Conservation (phyloP, 2,329 filamentous ascomycete genomes). For the Huntiella abstrusa region DNA sequence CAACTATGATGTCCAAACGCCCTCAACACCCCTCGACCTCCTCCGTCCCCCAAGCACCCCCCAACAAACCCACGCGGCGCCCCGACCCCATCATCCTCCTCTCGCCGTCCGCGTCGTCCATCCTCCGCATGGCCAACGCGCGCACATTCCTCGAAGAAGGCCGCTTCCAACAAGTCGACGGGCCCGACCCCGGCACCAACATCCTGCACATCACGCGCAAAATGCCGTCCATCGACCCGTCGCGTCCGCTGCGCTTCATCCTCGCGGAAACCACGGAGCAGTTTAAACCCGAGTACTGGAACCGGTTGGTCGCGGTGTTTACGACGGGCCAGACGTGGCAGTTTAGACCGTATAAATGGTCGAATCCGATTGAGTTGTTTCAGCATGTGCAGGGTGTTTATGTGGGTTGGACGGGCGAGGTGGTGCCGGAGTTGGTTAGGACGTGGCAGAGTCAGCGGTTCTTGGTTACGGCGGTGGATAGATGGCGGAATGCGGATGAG, state of each 20-base stretch:
- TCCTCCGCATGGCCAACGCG: constrained; percentile 89
- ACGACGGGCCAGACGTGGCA: constrained; percentile 97
- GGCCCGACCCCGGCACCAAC: constrained; percentile 47
- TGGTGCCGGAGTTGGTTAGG: constrained; percentile 56
- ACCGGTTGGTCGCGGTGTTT: constrained; percentile 84
- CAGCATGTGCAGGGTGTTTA: constrained; percentile 72
- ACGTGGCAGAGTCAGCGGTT: constrained; percentile 69
- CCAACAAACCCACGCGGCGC: constrained; percentile 28
- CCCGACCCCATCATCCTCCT: constrained; percentile 86
- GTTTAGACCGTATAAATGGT: constrained; percentile 97
- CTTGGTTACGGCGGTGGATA: constrained; percentile 60
- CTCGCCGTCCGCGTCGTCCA: constrained; percentile 83
- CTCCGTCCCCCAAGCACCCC: constrained; percentile 21
- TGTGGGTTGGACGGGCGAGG: constrained; percentile 79
- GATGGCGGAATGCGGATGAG: constrained; percentile 41
- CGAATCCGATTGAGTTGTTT: constrained; percentile 73
- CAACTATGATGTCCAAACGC: constrained; percentile 52
- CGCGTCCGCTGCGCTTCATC: constrained; percentile 73
- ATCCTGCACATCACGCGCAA: constrained; percentile 72
- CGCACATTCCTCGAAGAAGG: constrained; percentile 83
- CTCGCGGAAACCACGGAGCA: constrained; percentile 82
- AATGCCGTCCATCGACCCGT: constrained; percentile 51
- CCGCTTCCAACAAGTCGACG: constrained; percentile 59
- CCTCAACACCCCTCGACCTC: constrained; percentile 21
- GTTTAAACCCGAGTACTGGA: constrained; percentile 98